Conservation (phyloP, 192 early-diverging fungal genomes). For the Hyaloraphidium curvatum region DNA sequence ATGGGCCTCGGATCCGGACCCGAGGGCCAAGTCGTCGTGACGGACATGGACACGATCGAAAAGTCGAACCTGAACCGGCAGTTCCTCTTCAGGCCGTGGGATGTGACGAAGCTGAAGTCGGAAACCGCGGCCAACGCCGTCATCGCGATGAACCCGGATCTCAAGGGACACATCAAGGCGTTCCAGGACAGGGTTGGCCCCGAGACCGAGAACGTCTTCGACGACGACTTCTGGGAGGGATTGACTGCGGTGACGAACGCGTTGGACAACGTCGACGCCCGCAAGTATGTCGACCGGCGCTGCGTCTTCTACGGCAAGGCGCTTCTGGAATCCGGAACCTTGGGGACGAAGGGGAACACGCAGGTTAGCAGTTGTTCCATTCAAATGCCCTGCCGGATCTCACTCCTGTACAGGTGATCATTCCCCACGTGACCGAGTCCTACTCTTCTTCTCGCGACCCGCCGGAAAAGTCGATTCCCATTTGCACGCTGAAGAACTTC, state of each 20-base stretch:
- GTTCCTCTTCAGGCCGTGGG: conserved; percentile 81
- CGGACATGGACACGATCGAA: conserved; percentile 99
- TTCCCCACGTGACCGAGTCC: conserved; percentile 91
- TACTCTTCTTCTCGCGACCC: conserved; percentile 97
- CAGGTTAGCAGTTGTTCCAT: conserved; percentile 30
- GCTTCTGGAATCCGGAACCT: conserved; percentile 88
- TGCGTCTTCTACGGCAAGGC: conserved; percentile 94
- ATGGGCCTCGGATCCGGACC: conserved; percentile 66
- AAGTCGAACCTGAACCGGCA: conserved; percentile 98
- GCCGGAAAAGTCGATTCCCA: conserved; percentile 84
- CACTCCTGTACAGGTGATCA: conserved; percentile 33
- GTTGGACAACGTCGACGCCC: conserved; percentile 92
- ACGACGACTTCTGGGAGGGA: conserved; percentile 73
- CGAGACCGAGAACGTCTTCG: conserved; percentile 84
- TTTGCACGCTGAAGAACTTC: conserved; percentile 80
- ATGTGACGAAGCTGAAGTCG: conserved; percentile 87
- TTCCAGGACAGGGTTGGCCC: conserved; percentile 75
- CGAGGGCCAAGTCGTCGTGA: conserved; percentile 59
- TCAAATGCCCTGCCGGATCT: neutral
- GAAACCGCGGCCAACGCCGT: conserved; percentile 74
- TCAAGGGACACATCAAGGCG: conserved; percentile 37
- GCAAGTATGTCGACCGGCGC: conserved; percentile 89
- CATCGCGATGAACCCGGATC: conserved; percentile 76
- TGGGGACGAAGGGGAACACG: conserved; percentile 99
- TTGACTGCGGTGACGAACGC: conserved; percentile 93